Percentiles rank a stretch among this genome's conserved stretches.
These are phyloP conservation scores for Albizia julibrissin DNA, from an alignment of 306 rosid species.

Conservation along the genomic window DNA sequence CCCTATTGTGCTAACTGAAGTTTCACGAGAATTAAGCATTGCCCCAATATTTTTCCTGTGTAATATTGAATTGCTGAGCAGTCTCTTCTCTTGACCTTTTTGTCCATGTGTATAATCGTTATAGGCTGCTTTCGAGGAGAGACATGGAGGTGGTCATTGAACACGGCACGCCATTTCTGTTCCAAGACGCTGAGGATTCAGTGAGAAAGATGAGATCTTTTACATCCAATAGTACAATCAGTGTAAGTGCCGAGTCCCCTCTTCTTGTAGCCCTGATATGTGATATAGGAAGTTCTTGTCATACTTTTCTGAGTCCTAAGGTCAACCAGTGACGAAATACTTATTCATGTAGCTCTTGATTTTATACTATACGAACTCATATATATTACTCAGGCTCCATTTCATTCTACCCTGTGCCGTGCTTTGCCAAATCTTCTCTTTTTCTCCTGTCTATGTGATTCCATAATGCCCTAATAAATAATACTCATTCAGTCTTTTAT, in stretches of 20 bases:
- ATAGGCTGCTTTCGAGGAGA: constrained; percentile 71
- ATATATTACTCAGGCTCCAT: not conserved
- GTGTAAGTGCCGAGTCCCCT: constrained; percentile 48
- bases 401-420: not conserved
- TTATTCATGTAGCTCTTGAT: not conserved
- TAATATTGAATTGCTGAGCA: not conserved
- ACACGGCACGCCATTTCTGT: constrained; percentile 63
- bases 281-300: not conserved
- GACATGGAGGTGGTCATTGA: constrained; percentile 65
- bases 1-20: not conserved
- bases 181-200: constrained; percentile 51
- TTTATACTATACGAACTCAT: not conserved
- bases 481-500: too few species aligned
- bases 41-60: not conserved
- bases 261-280: not conserved
- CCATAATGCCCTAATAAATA: not conserved
- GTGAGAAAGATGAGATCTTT: constrained; percentile 41
- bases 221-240: constrained; percentile 24
- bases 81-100: not conserved
- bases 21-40: not conserved
- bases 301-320: not conserved
- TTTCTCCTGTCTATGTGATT: not conserved
- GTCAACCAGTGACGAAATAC: not conserved
- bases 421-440: not conserved
- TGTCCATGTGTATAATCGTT: not conserved